phyloP scores from a whole-genome alignment of 2,329 filamentous ascomycete genomes.

The Claviceps sp. region DNA sequence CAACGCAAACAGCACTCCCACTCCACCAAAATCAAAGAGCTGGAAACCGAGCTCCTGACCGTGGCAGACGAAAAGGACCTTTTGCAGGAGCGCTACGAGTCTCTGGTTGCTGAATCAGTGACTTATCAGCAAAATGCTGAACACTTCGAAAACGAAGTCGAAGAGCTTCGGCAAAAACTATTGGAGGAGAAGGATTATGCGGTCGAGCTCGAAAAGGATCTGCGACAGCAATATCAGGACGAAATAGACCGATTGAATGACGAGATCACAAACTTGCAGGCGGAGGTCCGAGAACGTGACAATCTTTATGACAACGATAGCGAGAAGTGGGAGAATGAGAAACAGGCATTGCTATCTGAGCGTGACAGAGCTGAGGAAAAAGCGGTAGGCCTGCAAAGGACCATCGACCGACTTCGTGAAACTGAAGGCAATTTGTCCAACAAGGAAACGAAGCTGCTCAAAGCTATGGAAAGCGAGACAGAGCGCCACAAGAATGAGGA shows the following conservation, averaged over 20 bases:
- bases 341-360: conserved; percentile 50
- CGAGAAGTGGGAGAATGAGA: conserved; percentile 57
- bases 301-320: conserved; percentile 57
- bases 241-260: conserved; percentile 38
- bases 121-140: conserved; percentile 53
- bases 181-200: conserved; percentile 43
- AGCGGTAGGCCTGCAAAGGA: conserved; percentile 52
- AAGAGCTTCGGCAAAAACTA: conserved; percentile 34
- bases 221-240: conserved; percentile 30
- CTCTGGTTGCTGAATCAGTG: conserved; percentile 50
- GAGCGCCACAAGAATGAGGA: conserved; percentile 63
- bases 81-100: conserved; percentile 55
- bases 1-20: conserved; percentile 21
- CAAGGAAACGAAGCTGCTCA: conserved; percentile 54
- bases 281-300: conserved; percentile 55
- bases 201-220: conserved; percentile 45
- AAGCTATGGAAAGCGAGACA: conserved; percentile 55
- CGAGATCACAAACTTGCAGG: conserved; percentile 49
- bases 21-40: conserved; percentile 37
- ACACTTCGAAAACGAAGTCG: conserved; percentile 30
- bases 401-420: conserved; percentile 56
- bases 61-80: conserved; percentile 54
- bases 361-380: conserved; percentile 54
- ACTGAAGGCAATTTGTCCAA: conserved; percentile 52
- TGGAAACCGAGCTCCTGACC: conserved; percentile 45